A percentile compares a stretch with the other conserved stretches of the same genome.
phyloP scores from a whole-genome alignment of 106 monocot genomes.

The Dendrobium nobile region DNA sequence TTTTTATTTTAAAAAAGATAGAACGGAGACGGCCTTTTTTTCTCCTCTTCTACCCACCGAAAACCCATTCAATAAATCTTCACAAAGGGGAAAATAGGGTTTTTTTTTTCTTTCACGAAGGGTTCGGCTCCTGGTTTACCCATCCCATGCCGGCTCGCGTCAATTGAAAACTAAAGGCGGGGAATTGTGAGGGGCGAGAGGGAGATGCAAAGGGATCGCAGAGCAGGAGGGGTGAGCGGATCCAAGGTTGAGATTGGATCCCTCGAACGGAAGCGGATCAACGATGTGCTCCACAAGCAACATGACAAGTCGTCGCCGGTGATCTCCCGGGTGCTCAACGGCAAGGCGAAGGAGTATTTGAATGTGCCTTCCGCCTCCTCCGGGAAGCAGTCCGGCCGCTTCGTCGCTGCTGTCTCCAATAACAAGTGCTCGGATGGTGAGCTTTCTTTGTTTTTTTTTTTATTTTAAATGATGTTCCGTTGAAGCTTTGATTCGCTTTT shows the following conservation, averaged over 20 bases:
- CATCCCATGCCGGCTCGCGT: not conserved
- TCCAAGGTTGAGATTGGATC: constrained; percentile 35
- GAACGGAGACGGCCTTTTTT: too few species aligned
- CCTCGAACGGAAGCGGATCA: constrained; percentile 58
- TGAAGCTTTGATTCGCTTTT: not conserved
- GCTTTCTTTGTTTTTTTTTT: constrained; percentile 4
- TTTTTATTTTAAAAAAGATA: too few species aligned
- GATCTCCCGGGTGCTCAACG: constrained; percentile 28
- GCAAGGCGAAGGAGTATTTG: constrained; percentile 30
- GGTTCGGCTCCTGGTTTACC: not conserved
- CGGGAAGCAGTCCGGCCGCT: constrained; percentile 25
- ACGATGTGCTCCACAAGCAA: constrained; percentile 52
- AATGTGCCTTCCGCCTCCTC: constrained; percentile 32
- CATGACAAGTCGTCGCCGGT: constrained; percentile 51
- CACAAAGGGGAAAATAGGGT: not conserved
- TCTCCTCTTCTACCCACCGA: not conserved
- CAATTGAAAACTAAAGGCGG: not conserved
- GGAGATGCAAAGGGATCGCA: constrained; percentile 7
- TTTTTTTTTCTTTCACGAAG: not conserved
- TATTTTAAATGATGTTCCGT: not conserved
- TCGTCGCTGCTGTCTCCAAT: constrained; percentile 8
- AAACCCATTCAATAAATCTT: not conserved
- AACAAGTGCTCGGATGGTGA: constrained; percentile 20
- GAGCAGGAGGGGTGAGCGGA: constrained; percentile 9
- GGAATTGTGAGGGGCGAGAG: not conserved